Conservation (phyloP, 768 basidiomycete genomes). For the Leccinum incarnatum region DNA sequence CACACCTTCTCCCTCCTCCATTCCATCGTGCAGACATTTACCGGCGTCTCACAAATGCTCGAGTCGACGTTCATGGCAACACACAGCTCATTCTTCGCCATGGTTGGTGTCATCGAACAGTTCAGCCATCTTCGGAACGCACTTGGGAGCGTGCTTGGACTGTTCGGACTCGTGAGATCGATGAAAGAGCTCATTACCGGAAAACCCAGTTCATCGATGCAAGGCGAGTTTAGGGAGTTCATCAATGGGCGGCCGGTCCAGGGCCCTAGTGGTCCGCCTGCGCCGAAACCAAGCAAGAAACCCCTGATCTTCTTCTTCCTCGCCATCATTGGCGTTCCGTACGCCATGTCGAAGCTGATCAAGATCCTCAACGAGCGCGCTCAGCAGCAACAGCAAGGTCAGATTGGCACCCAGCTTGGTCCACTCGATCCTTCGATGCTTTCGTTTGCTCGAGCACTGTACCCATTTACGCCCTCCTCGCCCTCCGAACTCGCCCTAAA, state of each 20-base stretch:
- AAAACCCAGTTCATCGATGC: constrained; percentile 43
- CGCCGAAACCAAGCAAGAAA: constrained; percentile 76
- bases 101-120: constrained; percentile 96
- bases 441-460: constrained; percentile 80
- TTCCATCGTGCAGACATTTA: constrained; percentile 92
- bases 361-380: constrained; percentile 68
- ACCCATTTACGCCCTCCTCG: constrained; percentile 71
- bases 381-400: constrained; percentile 43
- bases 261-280: constrained; percentile 37
- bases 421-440: constrained; percentile 78
- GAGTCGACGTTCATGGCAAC: constrained; percentile 98
- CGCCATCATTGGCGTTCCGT: constrained; percentile 90
- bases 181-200: constrained; percentile 62
- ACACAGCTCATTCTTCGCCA: constrained; percentile 91
- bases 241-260: constrained; percentile 61
- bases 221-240: constrained; percentile 75
- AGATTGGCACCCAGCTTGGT: constrained; percentile 34
- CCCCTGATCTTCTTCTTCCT: constrained; percentile 92
- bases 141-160: constrained; percentile 86
- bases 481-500: constrained; percentile 78
- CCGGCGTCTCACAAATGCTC: constrained; percentile 94
- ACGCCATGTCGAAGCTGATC: constrained; percentile 88
- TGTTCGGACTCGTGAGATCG: constrained; percentile 90
- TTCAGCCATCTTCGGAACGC: constrained; percentile 89
- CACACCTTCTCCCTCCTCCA: constrained; percentile 93